Conservation (phyloP, 2,329 filamentous ascomycete species). For the Xylaria sp. region DNA sequence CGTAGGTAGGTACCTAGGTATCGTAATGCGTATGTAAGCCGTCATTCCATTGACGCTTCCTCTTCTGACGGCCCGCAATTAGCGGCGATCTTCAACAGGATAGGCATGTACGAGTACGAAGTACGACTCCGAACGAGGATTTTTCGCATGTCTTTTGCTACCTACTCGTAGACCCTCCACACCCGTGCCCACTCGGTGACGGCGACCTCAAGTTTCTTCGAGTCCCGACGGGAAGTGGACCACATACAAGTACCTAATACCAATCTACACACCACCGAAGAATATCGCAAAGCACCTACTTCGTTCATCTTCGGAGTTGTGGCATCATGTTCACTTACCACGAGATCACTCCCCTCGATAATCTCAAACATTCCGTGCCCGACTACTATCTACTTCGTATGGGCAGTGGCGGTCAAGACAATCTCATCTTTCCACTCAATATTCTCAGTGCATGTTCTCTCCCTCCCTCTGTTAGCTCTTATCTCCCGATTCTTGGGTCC, state of each 20-base stretch:
- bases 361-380: background rate
- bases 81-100: background rate
- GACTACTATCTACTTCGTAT: background rate
- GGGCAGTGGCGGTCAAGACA: background rate
- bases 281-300: too few relatives aligned
- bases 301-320: background rate
- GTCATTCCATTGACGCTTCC: background rate
- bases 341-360: background rate
- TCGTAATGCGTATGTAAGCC: too few relatives aligned
- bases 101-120: background rate
- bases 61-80: background rate
- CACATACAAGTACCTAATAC: too few relatives aligned
- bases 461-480: background rate
- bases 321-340: background rate
- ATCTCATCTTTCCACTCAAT: background rate
- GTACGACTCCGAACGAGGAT: background rate
- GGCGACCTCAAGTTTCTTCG: too few relatives aligned
- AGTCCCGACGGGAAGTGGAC: too few relatives aligned
- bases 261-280: too few relatives aligned
- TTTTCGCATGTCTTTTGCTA: too few relatives aligned
- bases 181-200: too few relatives aligned
- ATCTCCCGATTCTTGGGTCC: background rate
- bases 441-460: background rate
- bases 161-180: too few relatives aligned
- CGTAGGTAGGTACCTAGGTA: too few relatives aligned